Conservation (phyloP, 805 yeast species). For the Saccharomycopsis oosterbeekiorum region DNA sequence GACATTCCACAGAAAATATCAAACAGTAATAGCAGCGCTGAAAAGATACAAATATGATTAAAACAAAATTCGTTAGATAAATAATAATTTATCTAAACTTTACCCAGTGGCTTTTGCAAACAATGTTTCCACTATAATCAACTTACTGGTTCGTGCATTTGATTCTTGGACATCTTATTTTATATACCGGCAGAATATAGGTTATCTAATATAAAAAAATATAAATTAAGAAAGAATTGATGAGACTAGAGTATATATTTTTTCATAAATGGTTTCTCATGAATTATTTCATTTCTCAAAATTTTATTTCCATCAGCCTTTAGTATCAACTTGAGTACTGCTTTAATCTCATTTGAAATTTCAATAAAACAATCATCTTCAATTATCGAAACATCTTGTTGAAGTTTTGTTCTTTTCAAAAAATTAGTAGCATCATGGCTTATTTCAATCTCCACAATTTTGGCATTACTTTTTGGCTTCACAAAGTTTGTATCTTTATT, state of each 20-base stretch:
- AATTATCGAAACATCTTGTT: not conserved
- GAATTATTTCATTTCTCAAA: not conserved
- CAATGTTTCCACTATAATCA: too few relatives aligned
- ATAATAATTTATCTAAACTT: too few relatives aligned
- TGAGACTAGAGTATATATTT: not conserved
- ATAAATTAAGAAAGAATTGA: not conserved
- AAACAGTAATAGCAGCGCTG: too few relatives aligned
- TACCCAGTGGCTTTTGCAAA: too few relatives aligned
- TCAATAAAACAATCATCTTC: not conserved
- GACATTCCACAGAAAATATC: too few relatives aligned
- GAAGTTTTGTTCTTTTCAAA: not conserved
- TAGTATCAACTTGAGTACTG: not conserved
- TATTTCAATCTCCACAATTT: not conserved
- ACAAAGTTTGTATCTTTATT: not conserved
- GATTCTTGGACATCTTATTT: too few relatives aligned
- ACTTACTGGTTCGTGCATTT: too few relatives aligned
- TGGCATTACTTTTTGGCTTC: not conserved
- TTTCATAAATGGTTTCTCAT: constrained; percentile 4
- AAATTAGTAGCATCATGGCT: not conserved
- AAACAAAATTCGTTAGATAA: too few relatives aligned
- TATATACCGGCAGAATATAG: too few relatives aligned
- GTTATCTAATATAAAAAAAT: too few relatives aligned
- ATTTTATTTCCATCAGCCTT: not conserved
- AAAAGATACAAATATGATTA: too few relatives aligned
- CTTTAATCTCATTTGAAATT: not conserved